phyloP scores from a whole-genome alignment of 1,284 basidiomycete species.

The Apiotrichum sp. region DNA sequence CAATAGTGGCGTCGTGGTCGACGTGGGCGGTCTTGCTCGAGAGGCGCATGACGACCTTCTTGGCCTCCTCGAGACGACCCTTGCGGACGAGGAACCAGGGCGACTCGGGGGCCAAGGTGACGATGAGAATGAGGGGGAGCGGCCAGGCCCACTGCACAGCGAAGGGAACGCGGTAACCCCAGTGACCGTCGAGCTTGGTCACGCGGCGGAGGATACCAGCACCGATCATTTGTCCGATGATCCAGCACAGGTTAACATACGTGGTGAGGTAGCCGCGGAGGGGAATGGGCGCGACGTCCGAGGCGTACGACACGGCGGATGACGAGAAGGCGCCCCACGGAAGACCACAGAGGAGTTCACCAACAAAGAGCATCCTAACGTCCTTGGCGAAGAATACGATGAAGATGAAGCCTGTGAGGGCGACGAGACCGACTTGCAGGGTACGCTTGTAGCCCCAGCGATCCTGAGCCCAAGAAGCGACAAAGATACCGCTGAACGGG shows the following conservation, averaged over 20 bases:
- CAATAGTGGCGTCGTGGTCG: conserved; percentile 32
- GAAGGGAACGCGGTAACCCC: conserved; percentile 43
- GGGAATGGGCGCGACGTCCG: conserved; percentile 40
- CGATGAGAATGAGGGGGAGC: conserved; percentile 21
- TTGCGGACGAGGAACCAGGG: conserved; percentile 34
- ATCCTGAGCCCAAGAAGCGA: conserved; percentile 19
- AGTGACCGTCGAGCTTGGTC: conserved; percentile 13
- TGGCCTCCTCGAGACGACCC: conserved; percentile 27
- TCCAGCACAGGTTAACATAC: conserved; percentile 45
- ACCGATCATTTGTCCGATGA: conserved; percentile 33
- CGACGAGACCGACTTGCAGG: conserved; percentile 28
- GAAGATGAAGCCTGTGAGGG: conserved; percentile 29
- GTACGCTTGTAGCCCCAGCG: conserved; percentile 25
- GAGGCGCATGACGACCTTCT: conserved; percentile 17
- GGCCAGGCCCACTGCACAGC: conserved; percentile 48
- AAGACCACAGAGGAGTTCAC: conserved; percentile 24
- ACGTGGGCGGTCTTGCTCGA: conserved; percentile 9
- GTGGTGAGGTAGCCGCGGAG: conserved; percentile 41
- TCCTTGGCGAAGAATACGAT: conserved; percentile 42
- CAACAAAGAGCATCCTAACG: conserved; percentile 17
- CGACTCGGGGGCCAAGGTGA: conserved; percentile 27
- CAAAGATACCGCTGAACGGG: conserved; percentile 20
- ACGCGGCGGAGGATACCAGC: conserved; percentile 5
- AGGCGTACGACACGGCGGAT: conserved; percentile 34
- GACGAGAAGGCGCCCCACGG: conserved; percentile 48